Conservation (phyloP, 768 basidiomycete species). For the Leccinum pellstonianum region DNA sequence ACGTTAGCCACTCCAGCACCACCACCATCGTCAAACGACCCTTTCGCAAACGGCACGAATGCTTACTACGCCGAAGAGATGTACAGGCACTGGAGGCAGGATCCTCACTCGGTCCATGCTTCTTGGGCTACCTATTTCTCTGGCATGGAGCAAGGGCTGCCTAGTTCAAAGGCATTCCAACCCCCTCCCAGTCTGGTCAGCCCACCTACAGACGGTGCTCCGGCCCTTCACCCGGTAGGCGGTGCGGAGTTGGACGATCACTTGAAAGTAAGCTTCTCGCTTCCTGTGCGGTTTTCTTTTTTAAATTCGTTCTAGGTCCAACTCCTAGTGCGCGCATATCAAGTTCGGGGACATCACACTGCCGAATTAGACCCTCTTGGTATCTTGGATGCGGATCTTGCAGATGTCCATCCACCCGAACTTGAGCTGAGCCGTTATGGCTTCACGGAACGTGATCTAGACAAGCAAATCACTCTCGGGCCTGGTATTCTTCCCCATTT, state of each 20-base stretch:
- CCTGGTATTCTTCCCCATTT: conserved; percentile 97
- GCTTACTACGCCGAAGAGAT: conserved; percentile 96
- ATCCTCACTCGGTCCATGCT: conserved; percentile 87
- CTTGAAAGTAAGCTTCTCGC: conserved; percentile 65
- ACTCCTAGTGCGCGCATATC: conserved; percentile 96
- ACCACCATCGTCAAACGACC: conserved; percentile 73
- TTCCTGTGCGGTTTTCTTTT: conserved; percentile 2
- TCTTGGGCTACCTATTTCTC: conserved; percentile 96
- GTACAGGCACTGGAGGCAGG: conserved; percentile 90
- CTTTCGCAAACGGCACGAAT: conserved; percentile 93
- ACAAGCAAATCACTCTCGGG: conserved; percentile 91
- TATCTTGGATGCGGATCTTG: conserved; percentile 87
- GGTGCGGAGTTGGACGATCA: conserved; percentile 89
- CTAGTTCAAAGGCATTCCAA: conserved; percentile 77
- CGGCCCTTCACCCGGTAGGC: conserved; percentile 63
- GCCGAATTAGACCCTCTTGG: conserved; percentile 96
- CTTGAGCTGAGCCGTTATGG: conserved; percentile 93
- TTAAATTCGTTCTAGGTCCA: conserved; percentile 63
- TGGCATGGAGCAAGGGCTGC: conserved; percentile 86
- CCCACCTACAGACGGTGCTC: conserved; percentile 74
- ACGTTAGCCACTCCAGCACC: conserved; percentile 48
- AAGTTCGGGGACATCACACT: conserved; percentile 96
- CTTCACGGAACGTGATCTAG: conserved; percentile 90
- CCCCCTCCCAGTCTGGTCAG: conserved; percentile 76
- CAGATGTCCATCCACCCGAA: conserved; percentile 76